phyloP scores from a whole-genome alignment of 75 land plant genomes.

The Larix kaempferi region DNA sequence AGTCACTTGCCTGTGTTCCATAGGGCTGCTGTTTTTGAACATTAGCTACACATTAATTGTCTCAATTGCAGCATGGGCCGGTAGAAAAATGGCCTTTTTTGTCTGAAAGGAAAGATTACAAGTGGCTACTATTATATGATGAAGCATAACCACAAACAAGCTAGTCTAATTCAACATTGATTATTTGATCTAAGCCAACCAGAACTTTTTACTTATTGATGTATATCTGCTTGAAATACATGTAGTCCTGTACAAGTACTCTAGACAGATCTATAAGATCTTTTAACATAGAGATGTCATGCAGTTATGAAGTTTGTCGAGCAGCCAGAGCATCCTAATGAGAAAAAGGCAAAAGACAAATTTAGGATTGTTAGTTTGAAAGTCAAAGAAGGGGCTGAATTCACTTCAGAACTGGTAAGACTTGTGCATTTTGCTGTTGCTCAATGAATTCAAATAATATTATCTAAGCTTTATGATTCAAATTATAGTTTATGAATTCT shows the following conservation, averaged over 20 bases:
- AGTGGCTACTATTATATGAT: too few species aligned
- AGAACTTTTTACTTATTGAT: neutral
- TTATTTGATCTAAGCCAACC: neutral
- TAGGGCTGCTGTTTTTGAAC: too few species aligned
- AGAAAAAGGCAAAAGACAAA: conserved; percentile 83
- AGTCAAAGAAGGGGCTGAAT: conserved; percentile 80
- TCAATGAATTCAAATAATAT: neutral
- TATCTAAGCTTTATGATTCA: neutral
- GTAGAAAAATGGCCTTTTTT: too few species aligned
- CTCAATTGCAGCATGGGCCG: too few species aligned
- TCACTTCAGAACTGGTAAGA: conserved; percentile 86
- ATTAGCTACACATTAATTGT: too few species aligned
- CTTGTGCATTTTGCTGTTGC: neutral
- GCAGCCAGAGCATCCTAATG: conserved; percentile 81
- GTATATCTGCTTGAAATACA: neutral
- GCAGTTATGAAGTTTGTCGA: conserved; percentile 95
- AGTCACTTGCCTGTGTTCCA: too few species aligned
- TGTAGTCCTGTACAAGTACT: neutral
- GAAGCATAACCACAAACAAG: too few species aligned
- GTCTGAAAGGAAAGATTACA: too few species aligned
- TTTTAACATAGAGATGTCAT: conserved; percentile 3
- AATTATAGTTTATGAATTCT: neutral
- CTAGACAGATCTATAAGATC: neutral
- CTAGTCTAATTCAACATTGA: too few species aligned
- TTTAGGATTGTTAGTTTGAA: conserved; percentile 94